These are phyloP conservation scores for Wallacemonas sp. DNA, from an alignment of 208 protist species.

Conservation along the genomic window DNA sequence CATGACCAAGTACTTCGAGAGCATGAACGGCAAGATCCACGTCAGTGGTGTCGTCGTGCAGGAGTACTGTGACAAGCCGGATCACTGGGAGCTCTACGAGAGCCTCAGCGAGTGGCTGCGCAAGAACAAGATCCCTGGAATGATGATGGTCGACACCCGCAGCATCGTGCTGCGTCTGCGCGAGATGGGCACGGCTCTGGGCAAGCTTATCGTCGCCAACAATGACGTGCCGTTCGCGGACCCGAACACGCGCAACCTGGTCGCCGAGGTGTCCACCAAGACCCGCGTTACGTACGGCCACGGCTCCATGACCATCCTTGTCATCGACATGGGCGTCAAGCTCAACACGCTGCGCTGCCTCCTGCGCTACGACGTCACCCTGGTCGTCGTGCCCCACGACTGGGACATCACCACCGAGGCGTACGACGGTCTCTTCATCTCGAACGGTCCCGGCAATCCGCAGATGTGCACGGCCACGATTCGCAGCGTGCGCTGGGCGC, in stretches of 20 bases:
- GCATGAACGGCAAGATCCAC: slow-evolving; percentile 84
- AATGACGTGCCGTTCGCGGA: slow-evolving; percentile 89
- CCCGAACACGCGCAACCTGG: slow-evolving; percentile 95
- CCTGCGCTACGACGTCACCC: slow-evolving; percentile 85
- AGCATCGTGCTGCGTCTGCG: slow-evolving; percentile 97
- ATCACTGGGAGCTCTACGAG: slow-evolving; percentile 95
- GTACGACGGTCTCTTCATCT: slow-evolving; percentile 98
- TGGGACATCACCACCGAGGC: slow-evolving; percentile 95
- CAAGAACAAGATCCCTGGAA: slow-evolving; percentile 94
- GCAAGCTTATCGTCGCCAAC: slow-evolving; percentile 83
- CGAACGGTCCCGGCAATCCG: slow-evolving; percentile 95
- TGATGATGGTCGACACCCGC: slow-evolving; percentile 98
- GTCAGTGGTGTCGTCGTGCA: slow-evolving; percentile 91
- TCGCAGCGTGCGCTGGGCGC: slow-evolving; percentile 90
- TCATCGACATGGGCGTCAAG: slow-evolving; percentile 95
- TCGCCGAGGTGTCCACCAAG: slow-evolving; percentile 94
- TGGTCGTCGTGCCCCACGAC: slow-evolving; percentile 91
- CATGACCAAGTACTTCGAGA: slow-evolving; percentile 96
- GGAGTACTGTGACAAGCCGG: slow-evolving; percentile 95
- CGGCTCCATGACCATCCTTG: slow-evolving; percentile 84
- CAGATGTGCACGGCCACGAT: slow-evolving; percentile 92
- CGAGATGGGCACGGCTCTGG: slow-evolving; percentile 92
- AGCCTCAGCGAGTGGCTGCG: slow-evolving; percentile 89
- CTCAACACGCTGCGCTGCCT: slow-evolving; percentile 95
- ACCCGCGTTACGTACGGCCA: slow-evolving; percentile 79